Evolutionary conservation across 352 stramenopile species (phyloP), one percentile per base, ranked within the genome.

Genomic region (Phytophthora macrochlamydospora): DNA sequence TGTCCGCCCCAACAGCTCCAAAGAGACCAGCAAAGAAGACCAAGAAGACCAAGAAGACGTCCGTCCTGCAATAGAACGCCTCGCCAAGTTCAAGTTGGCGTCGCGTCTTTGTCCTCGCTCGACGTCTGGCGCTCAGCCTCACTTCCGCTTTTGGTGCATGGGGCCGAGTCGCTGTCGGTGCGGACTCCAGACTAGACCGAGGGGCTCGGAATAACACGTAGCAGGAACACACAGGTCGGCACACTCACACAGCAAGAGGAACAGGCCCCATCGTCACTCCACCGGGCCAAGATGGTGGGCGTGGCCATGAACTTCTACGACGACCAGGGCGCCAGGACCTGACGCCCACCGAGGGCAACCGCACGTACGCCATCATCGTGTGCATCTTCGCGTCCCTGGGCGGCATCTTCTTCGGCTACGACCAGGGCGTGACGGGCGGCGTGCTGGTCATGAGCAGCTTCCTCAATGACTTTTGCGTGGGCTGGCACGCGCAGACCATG

Each of bases 391-490:
- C 71, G 35, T 75, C 71, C 2, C 46, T 79, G 8, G 71, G 71
- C 29, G 71, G 71, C n/a, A 65, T 79, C 59, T 79, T 79, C 52
- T 79, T 79, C 59, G 71, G 71, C 51, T 79, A 79, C 51, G 71
- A 76, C 40, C 71, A 79, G 30, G 71, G 72, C 37, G 68, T 79
- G 49, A 79, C 72, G 14, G 65, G 63, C 12, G 72, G 68, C 56
- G 72, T 79, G 60, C 58, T 79, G 28, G 67, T 79, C 45, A 79
- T 79, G 72, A 65, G 77, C n/a, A 79, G 67, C n/a, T 85, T 85
- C 57, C 62, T 85, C 9, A 56, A 74, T 29, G 73, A 82, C 59
- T 85, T 81, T 30, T 85, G 74, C 58, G 66, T 80, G 42, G 75
- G 69, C 8, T 83, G 73, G 66, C 65, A 77, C 45, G 65, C 56